Evolutionary conservation across 257 asterid species (phyloP), one percentile per base, ranked within the genome.

Genomic region (Craterostigma plantagineum): DNA sequence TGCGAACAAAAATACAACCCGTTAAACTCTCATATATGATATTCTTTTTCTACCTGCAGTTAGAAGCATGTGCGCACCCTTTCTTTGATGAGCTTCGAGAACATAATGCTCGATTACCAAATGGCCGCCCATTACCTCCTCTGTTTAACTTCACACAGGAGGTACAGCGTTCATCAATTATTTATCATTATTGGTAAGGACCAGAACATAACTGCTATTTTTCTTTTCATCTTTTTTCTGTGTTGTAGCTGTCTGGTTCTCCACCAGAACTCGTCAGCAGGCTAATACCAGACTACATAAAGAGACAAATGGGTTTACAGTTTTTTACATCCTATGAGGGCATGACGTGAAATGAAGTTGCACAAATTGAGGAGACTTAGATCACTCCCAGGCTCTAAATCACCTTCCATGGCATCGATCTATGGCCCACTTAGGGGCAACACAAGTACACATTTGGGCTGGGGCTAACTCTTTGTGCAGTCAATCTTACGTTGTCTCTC

Each of bases 261-360:
- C 69, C 93, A 30, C 77, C 91, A 0, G 94, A 77, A 54, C 78
- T 85, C 11, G 38, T 80, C 52, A 80, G 64, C 76, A 70, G 76
- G 72, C 73, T 85, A 68, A 65, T 85, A 58, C 96, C 96, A 33
- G 96, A 85, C 53, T 82, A 80, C 16, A 66, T 80, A 51, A 81
- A 73, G 62, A 77, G 77, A 49, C 94, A 80, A 66, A 64, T 65
- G 79, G 83, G 93, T 16, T 49, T 68, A 16, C 85, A 77, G 53
- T 68, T 69, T 64, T 69, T 69, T 40, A 68, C 86, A 58, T 68
- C 90, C 35, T 61, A 67, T 1, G 55, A 77, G 65, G 70, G 70
- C 67, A 70, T 52, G 62, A 71, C 75, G 70, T 73, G 39, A 59
- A 35, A 35, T 4, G 7, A 12, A 33, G 35, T 37, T 12, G 30